Percentiles rank a stretch among this genome's conserved stretches.
These are phyloP conservation scores for Mycosarcoma mackinlayi DNA, from an alignment of 1,284 basidiomycete species.

Conservation along the genomic window DNA sequence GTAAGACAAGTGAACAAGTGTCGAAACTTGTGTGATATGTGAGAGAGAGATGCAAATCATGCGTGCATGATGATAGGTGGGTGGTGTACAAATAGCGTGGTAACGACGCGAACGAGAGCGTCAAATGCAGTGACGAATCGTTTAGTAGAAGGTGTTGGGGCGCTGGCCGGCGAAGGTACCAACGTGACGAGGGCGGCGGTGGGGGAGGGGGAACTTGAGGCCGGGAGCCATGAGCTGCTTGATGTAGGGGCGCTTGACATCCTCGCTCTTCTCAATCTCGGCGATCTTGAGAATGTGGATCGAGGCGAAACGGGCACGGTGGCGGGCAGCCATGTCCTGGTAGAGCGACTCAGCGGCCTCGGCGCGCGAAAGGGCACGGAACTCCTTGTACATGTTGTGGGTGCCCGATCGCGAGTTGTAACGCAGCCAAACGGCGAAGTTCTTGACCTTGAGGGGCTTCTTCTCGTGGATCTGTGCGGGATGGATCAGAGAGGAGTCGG, in stretches of 20 bases:
- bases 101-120: neutral
- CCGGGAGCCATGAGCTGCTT: conserved; percentile 90
- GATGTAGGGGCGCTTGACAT: conserved; percentile 88
- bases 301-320: conserved; percentile 98
- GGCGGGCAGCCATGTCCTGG: conserved; percentile 99
- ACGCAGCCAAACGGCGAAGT: conserved; percentile 99
- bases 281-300: conserved; percentile 96
- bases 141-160: conserved; percentile 70
- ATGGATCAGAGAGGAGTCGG: neutral
- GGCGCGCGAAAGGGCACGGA: conserved; percentile 92
- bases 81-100: neutral
- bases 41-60: conserved; percentile 1
- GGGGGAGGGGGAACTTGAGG: conserved; percentile 98
- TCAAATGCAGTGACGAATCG: conserved; percentile 10
- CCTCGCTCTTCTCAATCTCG: conserved; percentile 89
- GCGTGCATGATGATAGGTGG: conserved; percentile 2
- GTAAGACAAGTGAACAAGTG: too few species aligned
- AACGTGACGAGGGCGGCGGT: conserved; percentile 74
- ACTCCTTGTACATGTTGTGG: conserved; percentile 80
- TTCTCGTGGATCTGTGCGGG: conserved; percentile 76
- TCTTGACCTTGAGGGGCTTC: conserved; percentile 97
- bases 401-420: conserved; percentile 75
- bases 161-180: conserved; percentile 69
- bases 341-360: conserved; percentile 97
- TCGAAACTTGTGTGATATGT: too few species aligned